phyloP scores from a whole-genome alignment of 2,329 filamentous ascomycete species.

The Pseudogymnoascus sp. region DNA sequence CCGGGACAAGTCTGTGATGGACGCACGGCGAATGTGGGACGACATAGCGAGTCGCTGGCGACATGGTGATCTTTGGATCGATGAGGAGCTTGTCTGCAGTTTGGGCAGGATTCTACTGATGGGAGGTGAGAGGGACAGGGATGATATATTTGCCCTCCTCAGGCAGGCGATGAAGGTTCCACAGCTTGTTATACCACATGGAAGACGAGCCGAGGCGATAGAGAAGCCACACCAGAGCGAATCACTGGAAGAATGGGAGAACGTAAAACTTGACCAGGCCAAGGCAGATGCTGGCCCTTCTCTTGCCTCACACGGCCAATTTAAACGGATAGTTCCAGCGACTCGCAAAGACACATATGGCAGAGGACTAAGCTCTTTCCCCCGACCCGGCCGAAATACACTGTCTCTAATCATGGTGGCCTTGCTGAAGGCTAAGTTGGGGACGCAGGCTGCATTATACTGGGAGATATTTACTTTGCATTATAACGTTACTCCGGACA shows the following conservation, averaged over 20 bases:
- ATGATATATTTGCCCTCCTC: conserved; percentile 67
- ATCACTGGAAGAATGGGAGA: conserved; percentile 10
- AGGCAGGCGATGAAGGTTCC: conserved; percentile 75
- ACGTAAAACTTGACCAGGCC: not conserved
- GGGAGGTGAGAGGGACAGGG: conserved; percentile 55
- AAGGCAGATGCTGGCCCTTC: conserved; percentile 1
- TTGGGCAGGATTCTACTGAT: conserved; percentile 75
- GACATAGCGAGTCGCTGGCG: conserved; percentile 73
- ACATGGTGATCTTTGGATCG: conserved; percentile 59
- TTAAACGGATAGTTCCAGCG: conserved; percentile 14
- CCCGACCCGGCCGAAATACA: conserved; percentile 45
- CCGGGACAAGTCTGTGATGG: conserved; percentile 44
- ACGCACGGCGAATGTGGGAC: conserved; percentile 70
- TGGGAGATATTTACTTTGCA: conserved; percentile 64
- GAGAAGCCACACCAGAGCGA: not conserved
- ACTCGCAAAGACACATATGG: conserved; percentile 9
- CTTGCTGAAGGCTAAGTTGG: conserved; percentile 51
- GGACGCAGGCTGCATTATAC: conserved; percentile 61
- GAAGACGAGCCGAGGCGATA: not conserved
- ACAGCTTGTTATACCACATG: conserved; percentile 30
- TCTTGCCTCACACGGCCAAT: conserved; percentile 6
- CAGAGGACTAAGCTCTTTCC: conserved; percentile 27
- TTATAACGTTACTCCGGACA: conserved; percentile 61
- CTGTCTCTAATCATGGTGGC: conserved; percentile 64
- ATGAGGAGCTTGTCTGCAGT: conserved; percentile 69